Evolutionary conservation across 768 basidiomycete species (phyloP), one percentile per base, ranked within the genome.

Genomic region (Leucogyrophana mollusca): DNA sequence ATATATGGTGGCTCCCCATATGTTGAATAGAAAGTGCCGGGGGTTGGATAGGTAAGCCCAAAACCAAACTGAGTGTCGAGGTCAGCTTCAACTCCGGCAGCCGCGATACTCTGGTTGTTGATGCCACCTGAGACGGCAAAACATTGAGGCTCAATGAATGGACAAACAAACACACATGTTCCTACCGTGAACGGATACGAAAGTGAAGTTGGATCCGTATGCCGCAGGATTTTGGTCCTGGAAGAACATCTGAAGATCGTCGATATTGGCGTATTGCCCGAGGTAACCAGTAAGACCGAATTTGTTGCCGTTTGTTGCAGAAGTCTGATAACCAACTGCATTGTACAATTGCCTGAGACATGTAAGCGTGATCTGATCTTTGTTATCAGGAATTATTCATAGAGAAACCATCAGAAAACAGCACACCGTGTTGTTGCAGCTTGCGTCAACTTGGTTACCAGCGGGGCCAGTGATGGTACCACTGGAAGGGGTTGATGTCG

Each of bases 21-120:
- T 18, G 85, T 87, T 0, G 84, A 78, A 53, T 70, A 87, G 53
- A 82, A 82, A 4, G 74, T 79, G 5, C 67, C 69, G 3, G 77
- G 77, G 5, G 77, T 85, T 1, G 85, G 85, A 56, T 74, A 76
- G 4, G 82, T 71, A 21, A 89, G 45, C 16, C 86, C 87, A 48
- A 77, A 82, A 1, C 77, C 82, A 60, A 80, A 84, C 55, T 87
- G 84, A 3, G 76, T 74, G 50, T 88, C 85, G 21, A 88, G 64
- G 51, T 83, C 73, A 3, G 85, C 87, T 59, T 90, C 88, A 3
- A 47, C 56, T 1, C 85, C 85, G 13, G 85, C 79, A 11, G 68
- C 62, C 0, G 61, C 62, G n/a, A 66, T 34, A 38, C 53, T 78
- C 57, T 90, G 85, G 47, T 74, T 72, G 56, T 89, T 85, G 47